These are phyloP conservation scores for Aspergillus hiratsukae DNA, from an alignment of 2,329 filamentous ascomycete genomes.

Conservation along the genomic window DNA sequence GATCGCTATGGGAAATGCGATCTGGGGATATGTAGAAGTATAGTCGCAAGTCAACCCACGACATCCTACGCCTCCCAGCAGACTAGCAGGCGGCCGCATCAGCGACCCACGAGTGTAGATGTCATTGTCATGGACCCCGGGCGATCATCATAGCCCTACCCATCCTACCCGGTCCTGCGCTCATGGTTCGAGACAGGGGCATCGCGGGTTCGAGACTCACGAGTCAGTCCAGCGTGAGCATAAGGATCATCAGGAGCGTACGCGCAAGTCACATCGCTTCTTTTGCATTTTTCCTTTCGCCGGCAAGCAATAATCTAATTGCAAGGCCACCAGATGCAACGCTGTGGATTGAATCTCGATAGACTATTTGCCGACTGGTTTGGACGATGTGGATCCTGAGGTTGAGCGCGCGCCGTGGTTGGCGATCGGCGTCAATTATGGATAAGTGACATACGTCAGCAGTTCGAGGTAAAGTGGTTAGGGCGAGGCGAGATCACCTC, in stretches of 20 bases:
- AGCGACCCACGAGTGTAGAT: background rate
- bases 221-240: too few relatives aligned
- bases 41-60: too few relatives aligned
- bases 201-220: background rate
- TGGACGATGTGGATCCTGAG: background rate
- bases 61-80: background rate
- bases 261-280: too few relatives aligned
- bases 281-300: too few relatives aligned
- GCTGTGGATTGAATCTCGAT: background rate
- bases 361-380: background rate
- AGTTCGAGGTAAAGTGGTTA: background rate
- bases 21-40: too few relatives aligned
- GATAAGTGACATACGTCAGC: background rate
- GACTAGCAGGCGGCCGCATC: too few relatives aligned
- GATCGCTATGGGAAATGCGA: too few relatives aligned
- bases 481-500: background rate
- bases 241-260: too few relatives aligned
- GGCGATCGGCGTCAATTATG: background rate
- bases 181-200: background rate
- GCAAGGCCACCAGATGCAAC: background rate
- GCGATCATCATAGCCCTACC: background rate
- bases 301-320: too few relatives aligned
- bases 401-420: background rate
- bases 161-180: background rate
- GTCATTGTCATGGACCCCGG: background rate